phyloP scores from a whole-genome alignment of 2,329 filamentous ascomycete genomes.

The Trichoderma gracile region DNA sequence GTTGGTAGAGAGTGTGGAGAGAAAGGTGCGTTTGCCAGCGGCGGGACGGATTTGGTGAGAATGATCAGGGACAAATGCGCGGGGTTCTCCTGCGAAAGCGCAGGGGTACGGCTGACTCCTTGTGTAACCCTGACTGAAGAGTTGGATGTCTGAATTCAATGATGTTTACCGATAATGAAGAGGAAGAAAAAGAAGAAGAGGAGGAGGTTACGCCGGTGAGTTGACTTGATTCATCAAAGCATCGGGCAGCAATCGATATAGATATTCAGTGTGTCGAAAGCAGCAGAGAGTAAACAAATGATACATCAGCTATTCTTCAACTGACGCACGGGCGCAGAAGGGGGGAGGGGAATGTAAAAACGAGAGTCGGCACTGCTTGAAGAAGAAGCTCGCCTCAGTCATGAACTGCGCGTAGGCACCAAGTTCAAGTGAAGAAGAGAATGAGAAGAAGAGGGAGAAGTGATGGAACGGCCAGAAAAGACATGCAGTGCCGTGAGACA shows the following conservation, averaged over 20 bases:
- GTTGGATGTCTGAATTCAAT: background rate
- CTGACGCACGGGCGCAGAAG: background rate
- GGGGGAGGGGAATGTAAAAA: background rate
- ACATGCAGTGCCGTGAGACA: constrained; percentile 21
- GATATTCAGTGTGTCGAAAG: background rate
- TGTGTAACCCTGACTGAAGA: background rate
- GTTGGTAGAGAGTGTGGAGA: background rate
- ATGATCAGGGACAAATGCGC: constrained; percentile 1
- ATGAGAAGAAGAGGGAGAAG: background rate
- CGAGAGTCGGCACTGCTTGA: constrained; percentile 3
- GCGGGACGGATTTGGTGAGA: background rate
- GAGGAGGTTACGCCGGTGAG: background rate
- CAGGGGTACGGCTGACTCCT: constrained; percentile 2
- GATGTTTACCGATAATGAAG: constrained; percentile 14
- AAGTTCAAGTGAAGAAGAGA: background rate
- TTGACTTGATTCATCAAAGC: background rate
- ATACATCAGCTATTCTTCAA: background rate
- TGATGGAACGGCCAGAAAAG: background rate
- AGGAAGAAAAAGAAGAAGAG: background rate
- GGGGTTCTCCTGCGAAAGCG: constrained; percentile 9
- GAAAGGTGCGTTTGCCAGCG: background rate
- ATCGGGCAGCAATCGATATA: constrained; percentile 3
- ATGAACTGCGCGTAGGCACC: background rate
- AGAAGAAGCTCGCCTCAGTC: background rate
- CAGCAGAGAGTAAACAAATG: background rate